Conservation (phyloP, 768 basidiomycete genomes). For the Leccinum olivaceopallidum region DNA sequence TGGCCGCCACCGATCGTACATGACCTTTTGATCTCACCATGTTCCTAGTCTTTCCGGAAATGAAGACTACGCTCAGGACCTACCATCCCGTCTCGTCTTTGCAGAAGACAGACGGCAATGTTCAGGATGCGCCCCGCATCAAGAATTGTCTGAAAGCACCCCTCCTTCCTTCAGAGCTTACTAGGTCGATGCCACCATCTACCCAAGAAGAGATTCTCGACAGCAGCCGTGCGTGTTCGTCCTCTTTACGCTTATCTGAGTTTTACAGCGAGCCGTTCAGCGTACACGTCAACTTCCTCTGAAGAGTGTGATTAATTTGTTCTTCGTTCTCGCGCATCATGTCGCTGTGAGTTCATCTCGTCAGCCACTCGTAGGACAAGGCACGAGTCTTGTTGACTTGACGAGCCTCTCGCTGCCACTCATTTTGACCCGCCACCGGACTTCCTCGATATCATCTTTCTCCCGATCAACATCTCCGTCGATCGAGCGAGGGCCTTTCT, state of each 20-base stretch:
- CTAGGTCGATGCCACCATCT: constrained; percentile 60
- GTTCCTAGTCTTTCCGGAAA: constrained; percentile 80
- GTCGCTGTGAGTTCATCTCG: constrained; percentile 56
- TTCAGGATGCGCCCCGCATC: constrained; percentile 89
- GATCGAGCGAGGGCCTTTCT: constrained; percentile 80
- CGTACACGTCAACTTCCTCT: constrained; percentile 65
- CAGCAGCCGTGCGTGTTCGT: constrained; percentile 51
- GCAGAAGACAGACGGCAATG: constrained; percentile 87
- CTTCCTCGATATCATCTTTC: constrained; percentile 76
- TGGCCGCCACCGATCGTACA: constrained; percentile 10
- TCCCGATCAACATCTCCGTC: constrained; percentile 62
- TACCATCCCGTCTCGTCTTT: constrained; percentile 89
- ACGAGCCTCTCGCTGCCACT: constrained; percentile 55
- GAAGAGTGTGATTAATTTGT: constrained; percentile 84
- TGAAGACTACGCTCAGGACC: constrained; percentile 87
- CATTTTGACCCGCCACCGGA: constrained; percentile 78
- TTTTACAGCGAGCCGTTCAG: constrained; percentile 33
- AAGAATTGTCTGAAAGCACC: constrained; percentile 89
- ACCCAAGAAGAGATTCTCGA: constrained; percentile 73
- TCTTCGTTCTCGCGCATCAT: constrained; percentile 81
- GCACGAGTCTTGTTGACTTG: constrained; percentile 10
- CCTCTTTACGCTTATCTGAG: constrained; percentile 5
- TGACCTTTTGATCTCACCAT: constrained; percentile 20
- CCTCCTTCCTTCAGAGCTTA: constrained; percentile 63
- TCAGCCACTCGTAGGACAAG: constrained; percentile 1